Evolutionary conservation across 352 stramenopile genomes (phyloP).

Genomic region (Globisporangium spiculum): DNA sequence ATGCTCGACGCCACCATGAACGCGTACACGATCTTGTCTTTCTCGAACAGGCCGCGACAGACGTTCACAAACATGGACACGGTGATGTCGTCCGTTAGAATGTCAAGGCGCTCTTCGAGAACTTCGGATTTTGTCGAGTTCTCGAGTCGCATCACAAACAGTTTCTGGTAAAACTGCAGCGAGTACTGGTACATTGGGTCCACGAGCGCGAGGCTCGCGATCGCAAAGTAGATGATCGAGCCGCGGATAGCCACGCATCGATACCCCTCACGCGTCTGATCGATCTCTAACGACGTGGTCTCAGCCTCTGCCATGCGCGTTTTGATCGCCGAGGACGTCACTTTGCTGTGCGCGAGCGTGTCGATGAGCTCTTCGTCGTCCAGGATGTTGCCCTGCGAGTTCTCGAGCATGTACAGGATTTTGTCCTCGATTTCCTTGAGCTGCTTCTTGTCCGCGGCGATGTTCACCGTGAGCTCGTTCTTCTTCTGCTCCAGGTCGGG

Average conservation of each 20-base stretch:
- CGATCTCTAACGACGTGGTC: conserved; percentile 88
- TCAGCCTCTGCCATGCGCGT: conserved; percentile 89
- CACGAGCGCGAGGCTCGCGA: conserved; percentile 89
- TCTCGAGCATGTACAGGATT: conserved; percentile 92
- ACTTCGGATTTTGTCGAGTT: conserved; percentile 79
- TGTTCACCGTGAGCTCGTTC: conserved; percentile 91
- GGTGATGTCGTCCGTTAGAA: conserved; percentile 91
- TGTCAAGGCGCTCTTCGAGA: conserved; percentile 79
- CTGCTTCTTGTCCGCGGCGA: conserved; percentile 90
- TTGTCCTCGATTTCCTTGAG: conserved; percentile 95
- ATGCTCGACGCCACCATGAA: conserved; percentile 93
- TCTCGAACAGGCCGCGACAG: conserved; percentile 93
- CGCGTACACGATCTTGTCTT: conserved; percentile 94
- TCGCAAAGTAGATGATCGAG: conserved; percentile 94
- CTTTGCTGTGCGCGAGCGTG: conserved; percentile 87
- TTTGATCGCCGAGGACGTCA: conserved; percentile 89
- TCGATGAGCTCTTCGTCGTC: conserved; percentile 94
- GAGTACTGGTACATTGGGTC: conserved; percentile 96
- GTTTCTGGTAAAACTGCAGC: conserved; percentile 92
- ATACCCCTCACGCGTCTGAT: conserved; percentile 89
- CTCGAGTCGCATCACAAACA: conserved; percentile 90
- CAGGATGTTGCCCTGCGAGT: conserved; percentile 92
- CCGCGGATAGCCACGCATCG: conserved; percentile 87
- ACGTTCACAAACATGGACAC: conserved; percentile 93
- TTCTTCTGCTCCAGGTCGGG: conserved; percentile 92